Evolutionary conservation across 1,284 basidiomycete species (phyloP).

Genomic region (Cutaneotrichosporon dermatis): DNA sequence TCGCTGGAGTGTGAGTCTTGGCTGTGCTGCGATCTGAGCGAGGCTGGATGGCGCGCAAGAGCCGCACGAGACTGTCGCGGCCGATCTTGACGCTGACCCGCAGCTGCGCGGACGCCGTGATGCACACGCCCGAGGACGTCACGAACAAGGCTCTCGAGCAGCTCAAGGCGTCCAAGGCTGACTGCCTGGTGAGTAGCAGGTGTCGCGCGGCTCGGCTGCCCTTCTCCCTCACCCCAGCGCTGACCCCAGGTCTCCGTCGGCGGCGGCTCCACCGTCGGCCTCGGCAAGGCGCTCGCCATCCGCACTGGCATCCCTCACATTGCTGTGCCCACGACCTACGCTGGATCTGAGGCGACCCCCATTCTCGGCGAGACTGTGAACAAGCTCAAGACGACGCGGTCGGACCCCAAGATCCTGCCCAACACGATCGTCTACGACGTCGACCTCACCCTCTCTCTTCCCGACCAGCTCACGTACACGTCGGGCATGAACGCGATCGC

Average conservation of each 20-base stretch:
- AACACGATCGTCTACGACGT: constrained; percentile 54
- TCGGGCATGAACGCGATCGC: constrained; percentile 54
- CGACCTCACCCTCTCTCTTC: constrained; percentile 51
- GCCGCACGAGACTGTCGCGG: too few relatives aligned
- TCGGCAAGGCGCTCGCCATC: constrained; percentile 52
- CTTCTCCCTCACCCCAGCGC: neutral
- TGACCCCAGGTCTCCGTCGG: constrained; percentile 36
- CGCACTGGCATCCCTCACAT: constrained; percentile 51
- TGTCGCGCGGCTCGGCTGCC: neutral
- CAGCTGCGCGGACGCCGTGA: constrained; percentile 48
- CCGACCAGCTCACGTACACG: constrained; percentile 49
- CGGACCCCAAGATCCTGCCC: constrained; percentile 50
- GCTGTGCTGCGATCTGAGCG: neutral
- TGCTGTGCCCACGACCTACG: constrained; percentile 53
- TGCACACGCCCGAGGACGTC: constrained; percentile 53
- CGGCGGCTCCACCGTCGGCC: constrained; percentile 52
- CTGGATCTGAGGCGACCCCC: constrained; percentile 52
- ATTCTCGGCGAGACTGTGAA: constrained; percentile 53
- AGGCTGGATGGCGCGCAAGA: neutral
- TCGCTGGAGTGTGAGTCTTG: constrained; percentile 28
- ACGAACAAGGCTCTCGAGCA: constrained; percentile 43
- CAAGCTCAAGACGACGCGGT: constrained; percentile 52
- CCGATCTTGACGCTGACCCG: neutral
- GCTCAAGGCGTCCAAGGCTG: constrained; percentile 43
- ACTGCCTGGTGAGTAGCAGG: constrained; percentile 46